These are phyloP conservation scores for Bretschneidera sinensis DNA, from an alignment of 345 rosid genomes.

Conservation along the genomic window DNA sequence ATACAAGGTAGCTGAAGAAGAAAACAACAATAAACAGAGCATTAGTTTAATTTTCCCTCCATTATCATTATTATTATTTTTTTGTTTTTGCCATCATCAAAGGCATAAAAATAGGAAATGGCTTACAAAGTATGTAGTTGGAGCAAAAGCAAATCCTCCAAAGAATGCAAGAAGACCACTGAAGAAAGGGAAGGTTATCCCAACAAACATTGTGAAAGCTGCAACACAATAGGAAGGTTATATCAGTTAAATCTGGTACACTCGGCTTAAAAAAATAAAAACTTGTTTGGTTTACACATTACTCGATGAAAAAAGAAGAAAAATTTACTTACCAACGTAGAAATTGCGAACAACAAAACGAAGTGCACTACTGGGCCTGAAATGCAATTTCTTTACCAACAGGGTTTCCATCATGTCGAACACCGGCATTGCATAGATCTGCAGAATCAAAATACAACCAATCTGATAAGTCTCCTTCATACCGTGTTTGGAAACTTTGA, in stretches of 20 bases:
- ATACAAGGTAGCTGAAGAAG: constrained; percentile 60
- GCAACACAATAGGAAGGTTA: constrained; percentile 6
- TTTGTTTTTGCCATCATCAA: too few species aligned
- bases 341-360: constrained; percentile 41
- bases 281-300: background rate
- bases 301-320: background rate
- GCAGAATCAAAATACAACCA: background rate
- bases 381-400: constrained; percentile 50
- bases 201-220: constrained; percentile 74
- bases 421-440: constrained; percentile 67
- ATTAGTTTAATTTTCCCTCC: too few species aligned
- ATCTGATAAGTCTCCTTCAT: background rate
- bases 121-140: constrained; percentile 75
- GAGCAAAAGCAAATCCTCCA: constrained; percentile 84
- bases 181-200: constrained; percentile 69
- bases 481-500: too few species aligned
- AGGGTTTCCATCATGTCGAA: constrained; percentile 63
- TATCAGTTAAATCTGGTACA: background rate
- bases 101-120: background rate
- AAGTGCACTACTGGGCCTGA: constrained; percentile 32
- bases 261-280: background rate
- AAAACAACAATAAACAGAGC: background rate
- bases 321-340: constrained; percentile 45
- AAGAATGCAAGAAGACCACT: constrained; percentile 59
- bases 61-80: background rate